Conservation (phyloP, 352 stramenopile genomes). For the Phytophthora nicotianae region DNA sequence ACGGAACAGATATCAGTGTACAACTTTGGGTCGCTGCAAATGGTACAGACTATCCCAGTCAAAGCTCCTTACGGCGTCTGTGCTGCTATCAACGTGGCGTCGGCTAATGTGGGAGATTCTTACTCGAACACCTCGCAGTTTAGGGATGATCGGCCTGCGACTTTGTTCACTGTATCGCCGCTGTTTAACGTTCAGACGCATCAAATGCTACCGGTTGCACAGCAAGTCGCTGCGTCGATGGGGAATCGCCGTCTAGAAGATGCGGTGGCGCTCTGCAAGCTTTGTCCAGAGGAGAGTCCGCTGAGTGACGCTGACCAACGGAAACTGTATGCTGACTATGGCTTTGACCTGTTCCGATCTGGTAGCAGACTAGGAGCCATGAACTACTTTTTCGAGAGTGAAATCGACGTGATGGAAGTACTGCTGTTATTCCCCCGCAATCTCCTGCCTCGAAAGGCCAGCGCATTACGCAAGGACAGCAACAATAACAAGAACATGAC, state of each 20-base stretch:
- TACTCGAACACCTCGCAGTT: slow-evolving; percentile 9
- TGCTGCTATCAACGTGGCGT: slow-evolving; percentile 30
- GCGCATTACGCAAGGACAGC: slow-evolving; percentile 36
- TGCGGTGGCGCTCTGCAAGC: slow-evolving; percentile 63
- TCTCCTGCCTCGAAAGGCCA: slow-evolving; percentile 60
- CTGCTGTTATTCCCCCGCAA: slow-evolving; percentile 73
- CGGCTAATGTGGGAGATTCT: slow-evolving; percentile 12
- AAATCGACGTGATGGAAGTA: slow-evolving; percentile 63
- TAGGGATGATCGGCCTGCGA: slow-evolving; percentile 32
- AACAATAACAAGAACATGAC: slow-evolving; percentile 24
- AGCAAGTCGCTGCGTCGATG: slow-evolving; percentile 56
- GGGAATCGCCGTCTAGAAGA: slow-evolving; percentile 48
- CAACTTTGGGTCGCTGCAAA: slow-evolving; percentile 61
- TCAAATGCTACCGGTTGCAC: slow-evolving; percentile 57
- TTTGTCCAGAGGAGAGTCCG: slow-evolving; percentile 71
- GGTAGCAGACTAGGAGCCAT: slow-evolving; percentile 47
- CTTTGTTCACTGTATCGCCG: slow-evolving; percentile 46
- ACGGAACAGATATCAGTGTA: slow-evolving; percentile 64
- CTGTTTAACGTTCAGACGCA: slow-evolving; percentile 57
- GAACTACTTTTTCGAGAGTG: slow-evolving; percentile 59
- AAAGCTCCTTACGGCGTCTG: slow-evolving; percentile 52
- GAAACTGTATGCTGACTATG: slow-evolving; percentile 64
- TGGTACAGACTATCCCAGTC: slow-evolving; percentile 62
- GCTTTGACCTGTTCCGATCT: slow-evolving; percentile 56
- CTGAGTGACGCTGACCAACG: slow-evolving; percentile 60